Evolutionary conservation across 805 yeast genomes (phyloP), one percentile per base, ranked within the genome.

Genomic region (Candida nonsorbophila): DNA sequence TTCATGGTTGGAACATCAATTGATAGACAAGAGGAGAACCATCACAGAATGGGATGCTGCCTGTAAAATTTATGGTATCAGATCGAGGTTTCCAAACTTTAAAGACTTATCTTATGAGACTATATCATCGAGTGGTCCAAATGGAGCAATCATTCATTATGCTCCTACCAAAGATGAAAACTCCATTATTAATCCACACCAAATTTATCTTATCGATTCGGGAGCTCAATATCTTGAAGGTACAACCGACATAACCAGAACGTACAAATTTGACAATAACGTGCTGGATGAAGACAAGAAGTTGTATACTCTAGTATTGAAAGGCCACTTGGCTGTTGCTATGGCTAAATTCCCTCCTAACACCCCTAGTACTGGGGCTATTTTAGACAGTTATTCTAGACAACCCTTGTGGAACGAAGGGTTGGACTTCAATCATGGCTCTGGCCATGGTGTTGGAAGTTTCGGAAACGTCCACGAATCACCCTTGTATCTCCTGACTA

Each of bases 371-470:
- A 73, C 82, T 7, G 95, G 96, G 0, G 70, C 73, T 32, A 72
- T 75, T 46, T 73, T 92, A 19, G 98, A 92, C 49, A 63, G 77
- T 0, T 65, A 87, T 29, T 95, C 96, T 0, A 70, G 98, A 40
- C 87, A 81, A 53, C 79, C 74, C 29, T 60, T 92, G 36, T 84
- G 94, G 87, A 64, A 74, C 22, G 67, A 76, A 29, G 97, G 97
- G 0, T 62, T 85, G 27, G 92, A 84, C 51, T 92, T 84, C 52
- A 74, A 79, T 39, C 98, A 92, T 55, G 97, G 98, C 7, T 86
- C 97, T 0, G 96, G 97, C 2, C 98, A 92, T 55, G 98, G 98
- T 4, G 83, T 92, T n/a, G 97, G 96, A 2, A 71, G 88, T 13
- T 90, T 71, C 51, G 74, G 94, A 25, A 81, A 82, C 52, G 97